Evolutionary conservation across 2,329 filamentous ascomycete species (phyloP), one percentile per base, ranked within the genome.

Genomic region (Exserohilum rostratum): DNA sequence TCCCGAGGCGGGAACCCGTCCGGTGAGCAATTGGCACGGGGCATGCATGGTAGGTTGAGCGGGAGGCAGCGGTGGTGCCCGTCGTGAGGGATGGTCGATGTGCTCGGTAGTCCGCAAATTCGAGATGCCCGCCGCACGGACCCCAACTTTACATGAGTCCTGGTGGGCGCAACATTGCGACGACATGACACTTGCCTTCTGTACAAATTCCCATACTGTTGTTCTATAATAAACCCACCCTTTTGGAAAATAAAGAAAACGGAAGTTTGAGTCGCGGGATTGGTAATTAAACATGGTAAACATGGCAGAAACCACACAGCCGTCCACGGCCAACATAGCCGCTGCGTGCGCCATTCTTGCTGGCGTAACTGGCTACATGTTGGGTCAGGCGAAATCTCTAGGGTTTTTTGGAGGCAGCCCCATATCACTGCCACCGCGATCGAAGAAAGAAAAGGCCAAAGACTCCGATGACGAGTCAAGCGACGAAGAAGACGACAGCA

Each of bases 351-450:
- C 87, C 61, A 83, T 96, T 58, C 79, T 93, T 52, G 85, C 88
- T 59, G 87, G 90, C 63, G 73, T 95, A 49, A 84, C 86, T 1
- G 93, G 93, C 66, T 96, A 93, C 77, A 85, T 92, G 66, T 74
- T 87, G 55, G 85, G 85, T 50, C 83, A 85, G 71, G 86, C 82
- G 15, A 82, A 85, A 17, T 85, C 84, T 33, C 83, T 96, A 12
- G 91, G 90, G 59, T 78, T 96, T 55, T 92, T 92, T 77, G 82
- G 73, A 3, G 71, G 87, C 15, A 83, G 84, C 29, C 63, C 70
- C 5, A 54, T 74, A 57, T 82, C 64, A 45, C 60, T 52, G 18
- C 54, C 70, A 10, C 7, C 53, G 15, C 39, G 38, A 20, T 27
- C 56, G 13, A 58, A 67, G 37, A 51, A 52, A 13, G 47, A 58